phyloP scores from a whole-genome alignment of 1,284 basidiomycete species.

The Tilletia setariae region DNA sequence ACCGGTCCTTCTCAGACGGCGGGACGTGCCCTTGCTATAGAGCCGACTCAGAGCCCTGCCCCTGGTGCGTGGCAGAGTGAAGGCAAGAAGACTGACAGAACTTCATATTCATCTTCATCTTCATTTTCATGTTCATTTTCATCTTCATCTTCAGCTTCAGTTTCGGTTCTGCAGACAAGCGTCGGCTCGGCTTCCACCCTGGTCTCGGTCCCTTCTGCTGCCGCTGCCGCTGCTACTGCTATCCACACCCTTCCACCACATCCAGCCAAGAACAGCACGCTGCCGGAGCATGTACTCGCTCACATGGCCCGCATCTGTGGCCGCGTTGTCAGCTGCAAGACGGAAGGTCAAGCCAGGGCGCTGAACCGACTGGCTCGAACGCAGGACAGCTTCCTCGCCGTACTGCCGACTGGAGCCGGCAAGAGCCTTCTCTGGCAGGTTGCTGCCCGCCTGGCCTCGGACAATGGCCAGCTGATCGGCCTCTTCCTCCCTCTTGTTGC shows the following conservation, averaged over 20 bases:
- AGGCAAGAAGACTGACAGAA: neutral
- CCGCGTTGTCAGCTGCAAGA: neutral
- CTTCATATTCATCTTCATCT: too few species aligned
- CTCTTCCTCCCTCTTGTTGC: neutral
- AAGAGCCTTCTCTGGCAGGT: neutral
- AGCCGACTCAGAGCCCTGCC: too few species aligned
- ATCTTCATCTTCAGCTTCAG: too few species aligned
- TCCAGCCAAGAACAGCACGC: neutral
- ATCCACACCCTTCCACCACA: too few species aligned
- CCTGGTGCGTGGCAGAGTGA: too few species aligned
- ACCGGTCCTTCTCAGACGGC: too few species aligned
- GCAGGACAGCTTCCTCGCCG: neutral
- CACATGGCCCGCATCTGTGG: neutral
- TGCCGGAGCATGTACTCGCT: neutral
- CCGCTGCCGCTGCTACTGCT: too few species aligned
- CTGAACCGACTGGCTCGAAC: slow-evolving; percentile 1
- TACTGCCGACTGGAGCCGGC: neutral
- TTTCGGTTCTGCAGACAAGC: too few species aligned
- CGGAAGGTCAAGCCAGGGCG: neutral
- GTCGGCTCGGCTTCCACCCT: neutral
- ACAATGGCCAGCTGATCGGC: neutral
- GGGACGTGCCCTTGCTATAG: too few species aligned
- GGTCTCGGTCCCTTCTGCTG: too few species aligned
- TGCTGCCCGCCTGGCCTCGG: neutral
- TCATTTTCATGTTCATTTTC: too few species aligned